Evolutionary conservation across 352 stramenopile genomes (phyloP).

Genomic region (Stramenopiles sp.): DNA sequence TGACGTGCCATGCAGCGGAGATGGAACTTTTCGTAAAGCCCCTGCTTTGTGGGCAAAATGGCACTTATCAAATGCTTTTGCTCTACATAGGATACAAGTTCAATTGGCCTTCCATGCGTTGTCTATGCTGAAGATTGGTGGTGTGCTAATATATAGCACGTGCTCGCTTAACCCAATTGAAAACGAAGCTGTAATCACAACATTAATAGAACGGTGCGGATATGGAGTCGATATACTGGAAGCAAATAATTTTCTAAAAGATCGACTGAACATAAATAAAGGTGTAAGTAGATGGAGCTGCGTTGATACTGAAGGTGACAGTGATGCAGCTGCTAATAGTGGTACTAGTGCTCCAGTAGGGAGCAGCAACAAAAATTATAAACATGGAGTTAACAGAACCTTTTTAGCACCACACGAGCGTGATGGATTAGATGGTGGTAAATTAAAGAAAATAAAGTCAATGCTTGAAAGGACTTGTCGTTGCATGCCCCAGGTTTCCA

Average conservation of each 20-base stretch:
- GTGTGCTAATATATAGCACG: slow-evolving; percentile 43
- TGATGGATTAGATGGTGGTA: neutral
- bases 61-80: slow-evolving; percentile 33
- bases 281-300: neutral
- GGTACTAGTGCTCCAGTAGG: neutral
- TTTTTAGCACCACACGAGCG: neutral
- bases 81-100: slow-evolving; percentile 36
- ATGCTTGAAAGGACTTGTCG: neutral
- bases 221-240: neutral
- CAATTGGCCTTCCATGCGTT: slow-evolving; percentile 6
- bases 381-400: neutral
- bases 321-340: neutral
- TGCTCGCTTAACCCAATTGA: slow-evolving; percentile 54
- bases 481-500: neutral
- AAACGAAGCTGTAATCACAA: slow-evolving; percentile 51
- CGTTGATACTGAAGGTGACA: neutral
- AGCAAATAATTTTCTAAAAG: neutral
- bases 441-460: neutral
- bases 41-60: slow-evolving; percentile 53
- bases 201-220: neutral
- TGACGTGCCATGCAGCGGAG: slow-evolving; percentile 47
- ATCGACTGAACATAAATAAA: neutral
- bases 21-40: slow-evolving; percentile 47
- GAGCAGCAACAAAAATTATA: neutral
- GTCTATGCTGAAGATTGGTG: slow-evolving; percentile 32